These are phyloP conservation scores for Immersiella caudata DNA, from an alignment of 495 filamentous ascomycete genomes.

Conservation along the genomic window DNA sequence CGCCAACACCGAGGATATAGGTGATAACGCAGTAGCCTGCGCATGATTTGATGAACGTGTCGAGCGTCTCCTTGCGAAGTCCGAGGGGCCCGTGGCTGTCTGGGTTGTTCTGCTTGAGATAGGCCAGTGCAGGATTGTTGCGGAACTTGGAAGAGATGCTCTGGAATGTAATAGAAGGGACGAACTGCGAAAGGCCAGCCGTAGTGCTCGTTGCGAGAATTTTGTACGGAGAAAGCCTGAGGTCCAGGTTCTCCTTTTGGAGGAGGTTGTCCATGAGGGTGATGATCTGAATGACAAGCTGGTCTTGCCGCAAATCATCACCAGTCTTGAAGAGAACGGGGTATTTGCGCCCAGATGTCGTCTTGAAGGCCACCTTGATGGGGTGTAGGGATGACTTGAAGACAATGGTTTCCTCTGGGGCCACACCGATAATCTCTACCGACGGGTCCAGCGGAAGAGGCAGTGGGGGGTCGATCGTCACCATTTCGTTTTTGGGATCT, in stretches of 20 bases:
- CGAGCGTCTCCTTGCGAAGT: constrained; percentile 88
- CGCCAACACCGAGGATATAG: constrained; percentile 96
- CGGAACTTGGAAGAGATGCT: constrained; percentile 79
- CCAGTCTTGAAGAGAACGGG: constrained; percentile 96
- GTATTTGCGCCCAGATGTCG: constrained; percentile 72
- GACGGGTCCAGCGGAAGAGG: constrained; percentile 89
- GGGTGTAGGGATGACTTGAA: constrained; percentile 95
- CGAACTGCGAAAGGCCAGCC: constrained; percentile 90
- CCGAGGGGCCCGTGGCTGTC: constrained; percentile 81
- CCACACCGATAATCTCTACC: constrained; percentile 73
- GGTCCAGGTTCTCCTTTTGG: constrained; percentile 93
- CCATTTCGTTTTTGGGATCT: constrained; percentile 86
- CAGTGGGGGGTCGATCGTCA: constrained; percentile 80
- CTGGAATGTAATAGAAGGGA: constrained; percentile 81
- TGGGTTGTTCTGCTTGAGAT: constrained; percentile 87
- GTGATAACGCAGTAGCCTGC: constrained; percentile 99
- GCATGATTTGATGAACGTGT: constrained; percentile 94
- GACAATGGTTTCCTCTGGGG: constrained; percentile 83
- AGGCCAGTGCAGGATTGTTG: constrained; percentile 71
- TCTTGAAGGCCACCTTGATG: constrained; percentile 88
- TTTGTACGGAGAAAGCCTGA: constrained; percentile 93
- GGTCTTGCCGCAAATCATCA: constrained; percentile 95
- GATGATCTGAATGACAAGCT: constrained; percentile 97
- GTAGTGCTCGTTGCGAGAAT: constrained; percentile 90
- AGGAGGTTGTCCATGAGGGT: constrained; percentile 96